Evolutionary conservation across 148 eudicot genomes (phyloP).

Genomic region (Rhododendron vialii): DNA sequence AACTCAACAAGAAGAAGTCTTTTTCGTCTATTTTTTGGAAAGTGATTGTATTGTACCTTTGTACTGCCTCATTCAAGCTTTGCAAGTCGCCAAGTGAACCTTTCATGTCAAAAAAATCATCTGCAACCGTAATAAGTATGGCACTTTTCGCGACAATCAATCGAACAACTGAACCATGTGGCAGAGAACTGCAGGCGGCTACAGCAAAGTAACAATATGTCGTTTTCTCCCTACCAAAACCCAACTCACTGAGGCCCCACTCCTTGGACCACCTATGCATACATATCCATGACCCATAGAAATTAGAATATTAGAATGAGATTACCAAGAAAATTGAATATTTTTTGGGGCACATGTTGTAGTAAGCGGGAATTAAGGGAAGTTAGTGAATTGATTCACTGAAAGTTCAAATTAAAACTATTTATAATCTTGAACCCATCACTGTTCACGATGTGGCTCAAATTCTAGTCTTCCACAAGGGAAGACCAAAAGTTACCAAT

Average conservation of each 20-base stretch:
- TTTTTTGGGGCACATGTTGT: no score
- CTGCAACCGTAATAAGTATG: constrained; percentile 33
- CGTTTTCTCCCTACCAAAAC: constrained; percentile 48
- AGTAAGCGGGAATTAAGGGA: no score
- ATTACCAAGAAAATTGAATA: no score
- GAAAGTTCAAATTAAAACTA: no score
- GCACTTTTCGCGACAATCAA: constrained; percentile 29
- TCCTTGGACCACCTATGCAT: constrained; percentile 38
- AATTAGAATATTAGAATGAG: no score
- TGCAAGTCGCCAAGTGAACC: constrained; percentile 32
- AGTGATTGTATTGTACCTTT: constrained; percentile 19
- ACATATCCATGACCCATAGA: no score
- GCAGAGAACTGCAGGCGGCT: constrained; percentile 19
- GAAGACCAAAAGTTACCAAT: no score
- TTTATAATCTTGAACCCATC: no score
- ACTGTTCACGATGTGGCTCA: no score
- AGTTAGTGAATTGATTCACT: no score
- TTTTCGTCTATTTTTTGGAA: background rate
- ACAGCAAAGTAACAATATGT: constrained; percentile 33
- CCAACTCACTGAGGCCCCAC: constrained; percentile 30
- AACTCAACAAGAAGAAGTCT: no score
- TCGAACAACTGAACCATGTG: constrained; percentile 23
- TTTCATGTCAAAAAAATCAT: constrained; percentile 45
- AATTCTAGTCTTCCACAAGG: no score
- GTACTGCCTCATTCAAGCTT: constrained; percentile 28